Percentiles rank a stretch among this genome's conserved stretches.
phyloP scores from a whole-genome alignment of 257 asterid species.

The Primulina eburnea region DNA sequence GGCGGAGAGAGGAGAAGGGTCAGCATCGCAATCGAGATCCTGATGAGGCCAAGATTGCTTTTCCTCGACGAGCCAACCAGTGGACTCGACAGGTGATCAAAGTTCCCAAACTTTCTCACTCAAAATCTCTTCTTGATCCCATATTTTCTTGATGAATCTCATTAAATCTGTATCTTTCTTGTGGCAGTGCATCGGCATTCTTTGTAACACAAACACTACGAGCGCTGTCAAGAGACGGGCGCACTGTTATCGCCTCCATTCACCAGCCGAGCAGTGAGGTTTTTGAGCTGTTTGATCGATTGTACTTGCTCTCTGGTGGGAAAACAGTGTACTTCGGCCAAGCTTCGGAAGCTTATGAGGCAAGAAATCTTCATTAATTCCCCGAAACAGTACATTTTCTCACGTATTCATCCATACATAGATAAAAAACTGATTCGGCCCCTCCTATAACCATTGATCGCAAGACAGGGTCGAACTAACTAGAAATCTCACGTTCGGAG shows the following conservation, averaged over 20 bases:
- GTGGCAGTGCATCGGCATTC: conserved; percentile 90
- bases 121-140: neutral
- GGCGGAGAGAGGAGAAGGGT: conserved; percentile 96
- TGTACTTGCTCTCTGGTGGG: conserved; percentile 87
- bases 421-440: too few species aligned
- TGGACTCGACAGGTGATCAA: conserved; percentile 81
- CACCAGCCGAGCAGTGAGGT: conserved; percentile 99
- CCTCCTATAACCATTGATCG: too few species aligned
- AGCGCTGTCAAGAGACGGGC: conserved; percentile 78
- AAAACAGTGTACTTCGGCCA: conserved; percentile 90
- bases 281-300: conserved; percentile 81
- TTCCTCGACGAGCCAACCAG: conserved; percentile 97
- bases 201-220: conserved; percentile 91
- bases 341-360: conserved; percentile 94
- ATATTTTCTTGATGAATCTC: neutral
- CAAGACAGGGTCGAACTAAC: too few species aligned
- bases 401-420: too few species aligned
- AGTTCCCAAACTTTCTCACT: too few species aligned
- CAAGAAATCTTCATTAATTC: conserved; percentile 7
- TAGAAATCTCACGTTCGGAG: conserved; percentile 11
- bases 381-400: too few species aligned
- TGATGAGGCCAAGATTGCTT: conserved; percentile 89
- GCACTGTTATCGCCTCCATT: conserved; percentile 92
- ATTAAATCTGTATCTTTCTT: neutral
- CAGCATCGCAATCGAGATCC: conserved; percentile 86